Evolutionary conservation across 805 yeast genomes (phyloP), one percentile per base, ranked within the genome.

Genomic region (Lachancea thermotolerans): DNA sequence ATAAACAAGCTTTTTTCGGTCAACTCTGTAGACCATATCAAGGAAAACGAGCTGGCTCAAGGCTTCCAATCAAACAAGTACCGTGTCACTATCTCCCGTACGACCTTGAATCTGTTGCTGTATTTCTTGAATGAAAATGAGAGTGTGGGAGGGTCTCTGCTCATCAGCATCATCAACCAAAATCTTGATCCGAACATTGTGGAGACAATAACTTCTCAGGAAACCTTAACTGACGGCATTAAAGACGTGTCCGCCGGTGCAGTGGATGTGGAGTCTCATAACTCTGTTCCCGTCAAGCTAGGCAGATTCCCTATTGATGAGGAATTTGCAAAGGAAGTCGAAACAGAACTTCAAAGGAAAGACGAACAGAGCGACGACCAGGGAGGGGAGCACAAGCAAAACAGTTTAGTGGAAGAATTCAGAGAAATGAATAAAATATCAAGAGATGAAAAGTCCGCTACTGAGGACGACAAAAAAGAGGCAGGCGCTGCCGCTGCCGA

Each of bases 91-190:
- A 79, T 91, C 38, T 83, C 96, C 11, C 81, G 85, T 51, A 89
- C 96, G 1, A 79, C 95, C 4, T 74, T 91, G 58, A 93, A 89
- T 60, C 68, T 91, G 54, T 73, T 93, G 51, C 71, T 93, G 44
- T 86, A 87, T 60, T 91, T 89, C 55, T 66, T 93, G 44, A 95
- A 88, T 61, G 97, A 91, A 59, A 87, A 89, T 61, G 97, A 89
- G 64, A 83, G 84, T 9, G 81, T 82, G 44, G 98, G 98, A 36
- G 98, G 98, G 2, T 83, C 90, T 2, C 77, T 91, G 33, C 72
- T 91, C 44, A 86, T 93, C 39, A 72, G 96, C 54, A 74, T 88
- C 40, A 81, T 93, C 50, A 93, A 93, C 68, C 90, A 88, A 66
- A 80, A 87, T 62, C 72, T 93, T 55, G 81, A 75, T 35, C 73